Percentiles rank a stretch among this genome's conserved stretches.
These are phyloP conservation scores for Isabelozyma pseudorhagii DNA, from an alignment of 805 yeast species.

Conservation along the genomic window DNA sequence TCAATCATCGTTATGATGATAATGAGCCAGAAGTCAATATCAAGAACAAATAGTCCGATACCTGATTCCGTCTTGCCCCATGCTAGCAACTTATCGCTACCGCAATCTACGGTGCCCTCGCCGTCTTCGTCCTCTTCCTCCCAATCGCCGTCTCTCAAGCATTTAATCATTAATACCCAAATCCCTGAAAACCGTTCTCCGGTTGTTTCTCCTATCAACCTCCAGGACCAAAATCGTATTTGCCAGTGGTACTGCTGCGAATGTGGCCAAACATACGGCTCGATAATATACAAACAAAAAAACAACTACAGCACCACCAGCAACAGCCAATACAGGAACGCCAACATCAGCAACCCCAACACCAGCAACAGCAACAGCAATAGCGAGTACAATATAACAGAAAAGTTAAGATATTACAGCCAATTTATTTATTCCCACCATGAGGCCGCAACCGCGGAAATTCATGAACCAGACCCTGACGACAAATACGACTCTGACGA, in stretches of 20 bases:
- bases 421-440: conserved; percentile 15
- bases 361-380: background rate
- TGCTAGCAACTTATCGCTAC: background rate
- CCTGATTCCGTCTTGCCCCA: background rate
- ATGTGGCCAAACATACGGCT: conserved; percentile 38
- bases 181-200: background rate
- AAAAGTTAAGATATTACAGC: conserved; percentile 21
- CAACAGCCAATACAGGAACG: background rate
- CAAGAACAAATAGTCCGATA: background rate
- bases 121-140: background rate
- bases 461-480: background rate
- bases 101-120: background rate
- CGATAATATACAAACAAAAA: conserved; percentile 18
- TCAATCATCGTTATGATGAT: background rate
- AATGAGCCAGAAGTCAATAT: background rate
- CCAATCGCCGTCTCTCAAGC: background rate
- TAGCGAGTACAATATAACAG: conserved; percentile 4
- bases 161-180: background rate
- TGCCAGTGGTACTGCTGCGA: conserved; percentile 44
- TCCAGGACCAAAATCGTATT: conserved; percentile 19
- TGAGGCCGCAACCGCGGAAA: background rate
- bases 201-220: background rate
- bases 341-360: background rate
- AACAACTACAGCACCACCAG: background rate
- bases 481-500: background rate